Evolutionary conservation across 1,284 basidiomycete species (phyloP), one percentile per base, ranked within the genome.

Genomic region (Thecaphora thlaspeos): DNA sequence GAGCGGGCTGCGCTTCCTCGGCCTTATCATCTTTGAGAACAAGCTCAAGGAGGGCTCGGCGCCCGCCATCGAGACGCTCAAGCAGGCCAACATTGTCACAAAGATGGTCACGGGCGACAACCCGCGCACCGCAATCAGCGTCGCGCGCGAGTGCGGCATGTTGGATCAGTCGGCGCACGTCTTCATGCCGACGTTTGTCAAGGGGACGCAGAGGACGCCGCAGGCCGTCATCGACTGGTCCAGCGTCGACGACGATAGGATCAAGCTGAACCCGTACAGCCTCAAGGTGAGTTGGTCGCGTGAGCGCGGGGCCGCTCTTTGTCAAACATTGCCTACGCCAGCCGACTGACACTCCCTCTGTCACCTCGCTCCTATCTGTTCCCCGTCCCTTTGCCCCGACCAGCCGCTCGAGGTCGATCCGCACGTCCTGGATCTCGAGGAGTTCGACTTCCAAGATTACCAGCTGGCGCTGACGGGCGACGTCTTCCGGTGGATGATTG

Each of bases 61-160:
- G 0, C 89, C 91, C 18, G 91, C 90, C 19, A 96, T 99, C 53
- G 88, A 90, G 60, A 88, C 87, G 0, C 83, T 99, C 17, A 87
- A 90, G 51, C 83, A 85, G 11, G 95, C 95, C 0, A 91, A 96
- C 80, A 83, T 99, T 38, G 88, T 90, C 10, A 94, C 91, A 71
- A 84, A 93, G 63, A 98, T 99, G 95, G 94, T 96, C 51, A 98
- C 95, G 0, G 95, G 95, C 10, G 95, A 99, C 78, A 98, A 98
- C 70, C 87, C 93, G 28, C 83, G 95, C 39, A 99, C 95, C 1
- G 95, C 95, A 2, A 90, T 97, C 70, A 93, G 90, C 69, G 95
- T 99, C 28, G 95, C 92, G 12, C 83, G 94, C 56, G 95, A 99
- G 80, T 98, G 94, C 71, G 86, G 86, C 43, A 82, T 99, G 61